These are phyloP conservation scores for Plasmodium sp. DNA, from an alignment of 169 alveolate genomes.

Conservation along the genomic window DNA sequence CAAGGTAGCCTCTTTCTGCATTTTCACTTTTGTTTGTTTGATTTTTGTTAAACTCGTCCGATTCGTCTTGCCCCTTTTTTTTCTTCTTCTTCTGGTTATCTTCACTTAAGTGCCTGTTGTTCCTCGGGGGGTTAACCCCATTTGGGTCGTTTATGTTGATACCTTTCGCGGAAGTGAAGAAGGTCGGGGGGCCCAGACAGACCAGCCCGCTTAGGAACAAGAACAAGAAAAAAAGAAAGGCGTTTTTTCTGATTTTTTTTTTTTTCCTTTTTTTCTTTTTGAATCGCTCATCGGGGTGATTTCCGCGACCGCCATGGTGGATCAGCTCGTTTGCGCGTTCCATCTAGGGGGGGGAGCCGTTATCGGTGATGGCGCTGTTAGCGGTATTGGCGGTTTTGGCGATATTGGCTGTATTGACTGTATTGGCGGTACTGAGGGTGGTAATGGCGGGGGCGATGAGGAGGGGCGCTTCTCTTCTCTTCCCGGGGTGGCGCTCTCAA, in stretches of 20 bases:
- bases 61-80: background rate
- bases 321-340: background rate
- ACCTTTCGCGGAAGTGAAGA: conserved; percentile 20
- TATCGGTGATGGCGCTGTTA: background rate
- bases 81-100: background rate
- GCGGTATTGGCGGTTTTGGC: background rate
- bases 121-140: background rate
- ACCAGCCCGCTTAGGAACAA: conserved; percentile 9
- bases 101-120: background rate
- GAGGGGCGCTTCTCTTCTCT: background rate
- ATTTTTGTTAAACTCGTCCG: background rate
- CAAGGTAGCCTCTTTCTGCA: background rate
- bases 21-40: background rate
- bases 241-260: background rate
- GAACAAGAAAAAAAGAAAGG: conserved; percentile 3
- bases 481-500: background rate
- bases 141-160: background rate
- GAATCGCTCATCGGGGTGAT: background rate
- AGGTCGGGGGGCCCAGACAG: background rate
- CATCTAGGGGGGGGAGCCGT: background rate
- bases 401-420: background rate
- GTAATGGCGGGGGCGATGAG: background rate
- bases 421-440: background rate
- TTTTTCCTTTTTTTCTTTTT: conserved; percentile 25
- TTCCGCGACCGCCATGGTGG: background rate